Evolutionary conservation across 176 grass and related monocot genomes (phyloP).

Genomic region (Poa pratensis): DNA sequence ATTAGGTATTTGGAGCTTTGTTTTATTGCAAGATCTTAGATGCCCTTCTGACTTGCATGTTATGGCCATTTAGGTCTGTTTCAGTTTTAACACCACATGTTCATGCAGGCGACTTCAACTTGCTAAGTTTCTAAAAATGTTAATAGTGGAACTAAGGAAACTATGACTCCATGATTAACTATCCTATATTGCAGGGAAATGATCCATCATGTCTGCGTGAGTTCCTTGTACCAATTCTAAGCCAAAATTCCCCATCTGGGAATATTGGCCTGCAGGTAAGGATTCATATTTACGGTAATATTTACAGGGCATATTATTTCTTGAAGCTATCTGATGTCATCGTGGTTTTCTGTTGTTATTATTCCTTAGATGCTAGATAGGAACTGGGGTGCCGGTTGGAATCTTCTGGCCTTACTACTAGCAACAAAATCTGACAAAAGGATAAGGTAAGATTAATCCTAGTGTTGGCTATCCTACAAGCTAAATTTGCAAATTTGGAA

Average conservation of each 20-base stretch:
- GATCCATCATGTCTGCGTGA: constrained; percentile 92
- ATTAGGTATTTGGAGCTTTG: constrained; percentile 1
- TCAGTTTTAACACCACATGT: constrained; percentile 24
- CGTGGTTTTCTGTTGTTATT: constrained; percentile 32
- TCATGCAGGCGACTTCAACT: constrained; percentile 12
- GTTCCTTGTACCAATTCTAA: constrained; percentile 84
- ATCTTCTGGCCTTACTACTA: constrained; percentile 85
- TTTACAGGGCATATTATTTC: constrained; percentile 14
- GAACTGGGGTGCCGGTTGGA: constrained; percentile 94
- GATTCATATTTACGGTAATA: constrained; percentile 6
- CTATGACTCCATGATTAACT: constrained; percentile 8
- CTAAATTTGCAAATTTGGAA: constrained; percentile 35
- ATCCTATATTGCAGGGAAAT: constrained; percentile 69
- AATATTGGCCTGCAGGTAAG: constrained; percentile 87
- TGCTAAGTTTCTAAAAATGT: not conserved
- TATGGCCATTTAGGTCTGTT: constrained; percentile 21
- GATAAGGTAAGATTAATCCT: constrained; percentile 74
- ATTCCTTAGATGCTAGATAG: constrained; percentile 80
- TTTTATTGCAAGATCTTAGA: constrained; percentile 36
- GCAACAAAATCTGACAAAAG: constrained; percentile 81
- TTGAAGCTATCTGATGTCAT: constrained; percentile 41
- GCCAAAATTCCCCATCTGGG: constrained; percentile 69
- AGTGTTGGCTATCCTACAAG: constrained; percentile 10
- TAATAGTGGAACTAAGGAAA: constrained; percentile 34
- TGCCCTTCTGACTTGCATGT: constrained; percentile 20